Base-by-base conservation (phyloP, 1,139 yeast species). In the Geotrichum cucujoidarum region DNA sequence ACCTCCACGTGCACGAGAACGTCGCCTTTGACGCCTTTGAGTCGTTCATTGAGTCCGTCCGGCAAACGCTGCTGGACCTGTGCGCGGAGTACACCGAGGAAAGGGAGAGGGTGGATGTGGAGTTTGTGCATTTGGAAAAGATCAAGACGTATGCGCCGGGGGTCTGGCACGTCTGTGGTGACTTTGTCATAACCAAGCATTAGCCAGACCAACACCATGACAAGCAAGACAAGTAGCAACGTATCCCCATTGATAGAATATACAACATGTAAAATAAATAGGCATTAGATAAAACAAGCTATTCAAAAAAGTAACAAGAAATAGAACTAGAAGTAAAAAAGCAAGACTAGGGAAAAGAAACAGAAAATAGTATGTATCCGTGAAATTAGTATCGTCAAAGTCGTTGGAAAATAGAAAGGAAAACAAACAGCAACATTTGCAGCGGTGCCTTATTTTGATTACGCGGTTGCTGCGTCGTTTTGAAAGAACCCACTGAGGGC, bases 111-210 rank as follows among this genome's bases (percentile, higher is more conserved):
- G n/a, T n/a, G n/a, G n/a, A n/a, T n/a, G 44, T 53, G 14, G 16
- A 37, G 41, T 57, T 50, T 30, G n/a, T 57, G 2, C 74, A 74
- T 52, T 53, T 77, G 2, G 84, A 82, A 52, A 77, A 71, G 55
- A 84, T 88, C 48, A 87, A 87, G 66, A 84, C 92, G 0, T 88
- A 81, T 71, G 95, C 95, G 0, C 95, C 95, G 0, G 94, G 83
- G 44, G 78, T 87, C 1, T 83, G 87, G 83, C 96, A 87, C 58
- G 68, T 83, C 4, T 86, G 85, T 30, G 73, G 78, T 3, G 95
- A 84, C 55, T 66, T 63, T 21, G 10, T 31, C 11, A 32, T 50
- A 14, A 32, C 16, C 36, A 41, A 41, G 13, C 11, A 27, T 14
- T 5, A 14, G 16, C 29, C 7, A 25, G 7, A 25, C 10, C 11